Evolutionary conservation across 345 rosid species (phyloP).

Genomic region (Jatropha curcas): DNA sequence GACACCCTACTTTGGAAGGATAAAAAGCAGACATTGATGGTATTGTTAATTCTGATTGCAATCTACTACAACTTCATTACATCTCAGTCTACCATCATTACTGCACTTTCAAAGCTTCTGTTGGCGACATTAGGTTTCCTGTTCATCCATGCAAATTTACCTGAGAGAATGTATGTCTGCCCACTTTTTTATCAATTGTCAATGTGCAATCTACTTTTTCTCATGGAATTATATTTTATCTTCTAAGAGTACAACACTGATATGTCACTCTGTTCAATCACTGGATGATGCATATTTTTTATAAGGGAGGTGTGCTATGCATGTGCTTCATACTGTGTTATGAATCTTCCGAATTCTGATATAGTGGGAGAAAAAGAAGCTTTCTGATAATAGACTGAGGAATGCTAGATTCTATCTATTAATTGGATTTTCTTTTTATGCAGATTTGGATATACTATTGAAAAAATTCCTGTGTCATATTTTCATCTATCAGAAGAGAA

Average conservation of each 20-base stretch:
- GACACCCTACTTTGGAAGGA: slow-evolving; percentile 89
- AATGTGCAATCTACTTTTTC: slow-evolving; percentile 10
- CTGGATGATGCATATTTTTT: not conserved
- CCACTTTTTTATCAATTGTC: slow-evolving; percentile 8
- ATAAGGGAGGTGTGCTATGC: slow-evolving; percentile 2
- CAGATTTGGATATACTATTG: slow-evolving; percentile 77
- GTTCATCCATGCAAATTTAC: slow-evolving; percentile 77
- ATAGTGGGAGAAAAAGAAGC: not conserved
- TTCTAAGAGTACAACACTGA: not conserved
- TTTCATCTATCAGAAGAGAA: slow-evolving; percentile 65
- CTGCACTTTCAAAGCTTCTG: slow-evolving; percentile 68
- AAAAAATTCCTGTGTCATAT: slow-evolving; percentile 67
- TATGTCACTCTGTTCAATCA: not conserved
- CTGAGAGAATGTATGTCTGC: slow-evolving; percentile 68
- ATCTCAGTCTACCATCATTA: slow-evolving; percentile 54
- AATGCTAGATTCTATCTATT: not conserved
- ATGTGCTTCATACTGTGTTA: not conserved
- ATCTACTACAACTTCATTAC: slow-evolving; percentile 72
- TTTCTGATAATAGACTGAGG: not conserved
- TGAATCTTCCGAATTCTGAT: not conserved
- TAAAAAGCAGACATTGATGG: slow-evolving; percentile 52
- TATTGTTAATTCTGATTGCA: slow-evolving; percentile 51
- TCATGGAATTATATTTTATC: not conserved
- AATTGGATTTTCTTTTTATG: slow-evolving; percentile 28
- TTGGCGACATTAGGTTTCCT: slow-evolving; percentile 52